Evolutionary conservation across 352 stramenopile genomes (phyloP), one percentile per base, ranked within the genome.

Genomic region (Pilasporangium apinafurcum): DNA sequence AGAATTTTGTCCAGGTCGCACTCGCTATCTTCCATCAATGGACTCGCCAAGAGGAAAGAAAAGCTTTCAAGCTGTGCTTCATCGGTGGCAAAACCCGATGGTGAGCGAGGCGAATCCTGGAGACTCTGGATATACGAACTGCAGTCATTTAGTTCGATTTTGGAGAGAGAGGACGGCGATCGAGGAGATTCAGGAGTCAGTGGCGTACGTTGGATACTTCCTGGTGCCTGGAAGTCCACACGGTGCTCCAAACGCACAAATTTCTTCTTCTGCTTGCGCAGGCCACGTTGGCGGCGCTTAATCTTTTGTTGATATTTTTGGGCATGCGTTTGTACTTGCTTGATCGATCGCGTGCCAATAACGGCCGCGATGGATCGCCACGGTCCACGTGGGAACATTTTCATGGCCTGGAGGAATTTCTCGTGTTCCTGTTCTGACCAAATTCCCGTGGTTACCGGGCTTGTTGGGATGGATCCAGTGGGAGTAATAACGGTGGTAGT

Each of bases 301-400:
- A 92, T 80, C 58, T 92, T 92, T 52, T 90, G 72, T 45, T 86
- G 75, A 59, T 92, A 92, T 59, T 92, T 92, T 39, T 92, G 80
- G 32, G 80, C 80, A 40, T 92, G 80, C 4, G 80, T 88, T 58
- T 88, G 80, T 42, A 90, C 73, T 42, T 92, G 80, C 56, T 86
- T 86, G 53, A 90, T 84, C 13, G 75, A 85, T 21, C 77, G 72
- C 50, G 80, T 90, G 44, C 75, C 72, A 10, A 92, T 78, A 52
- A 82, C 72, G 30, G 70, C 68, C 3, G 80, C 74, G 40, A 92
- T 88, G 13, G 65, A 69, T 31, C 69, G 74, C 80, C 80, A 92
- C 27, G 77, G 76, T 16, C 77, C 75, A 20, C 68, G 72, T 6
- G 76, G 76, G 44, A 83, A 90, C 41, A 82, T 65, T 54, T 92